Percentiles rank a stretch among this genome's conserved stretches.
Conservation (phyloP, 768 basidiomycete species). For the Psilocybe azurescens region DNA sequence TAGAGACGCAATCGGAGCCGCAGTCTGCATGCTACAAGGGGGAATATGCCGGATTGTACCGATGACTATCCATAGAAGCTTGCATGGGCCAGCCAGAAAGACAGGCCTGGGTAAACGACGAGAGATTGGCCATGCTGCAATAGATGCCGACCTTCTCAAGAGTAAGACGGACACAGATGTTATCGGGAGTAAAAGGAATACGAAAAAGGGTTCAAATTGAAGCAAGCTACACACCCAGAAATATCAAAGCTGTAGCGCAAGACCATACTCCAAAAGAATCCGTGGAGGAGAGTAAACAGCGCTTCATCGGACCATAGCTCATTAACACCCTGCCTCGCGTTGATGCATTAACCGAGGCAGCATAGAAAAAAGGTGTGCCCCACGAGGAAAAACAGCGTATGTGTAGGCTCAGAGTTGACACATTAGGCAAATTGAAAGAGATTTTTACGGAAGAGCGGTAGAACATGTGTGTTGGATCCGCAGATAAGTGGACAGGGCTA, state of each 20-base stretch:
- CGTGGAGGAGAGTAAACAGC: background rate
- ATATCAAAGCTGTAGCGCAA: background rate
- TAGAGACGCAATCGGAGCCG: constrained; percentile 11
- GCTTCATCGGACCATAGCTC: background rate
- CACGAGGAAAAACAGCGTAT: background rate
- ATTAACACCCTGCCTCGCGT: background rate
- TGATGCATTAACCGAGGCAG: background rate
- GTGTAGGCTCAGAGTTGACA: background rate
- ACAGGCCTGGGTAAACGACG: constrained; percentile 13
- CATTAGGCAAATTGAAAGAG: constrained; percentile 11
- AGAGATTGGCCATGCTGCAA: background rate
- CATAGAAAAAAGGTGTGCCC: background rate
- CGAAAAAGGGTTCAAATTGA: constrained; percentile 1
- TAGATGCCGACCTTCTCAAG: constrained; percentile 6
- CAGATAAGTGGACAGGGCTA: background rate
- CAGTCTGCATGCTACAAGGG: constrained; percentile 1
- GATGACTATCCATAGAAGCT: background rate
- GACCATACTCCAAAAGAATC: background rate
- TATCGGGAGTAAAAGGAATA: background rate
- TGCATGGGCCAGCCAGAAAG: background rate
- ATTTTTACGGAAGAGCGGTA: background rate
- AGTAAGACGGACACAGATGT: background rate
- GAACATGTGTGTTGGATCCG: background rate
- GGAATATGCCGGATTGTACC: constrained; percentile 12
- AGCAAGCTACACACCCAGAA: background rate